A percentile compares a stretch with the other conserved stretches of the same genome.
Conservation (phyloP, 148 eudicot species). For the Nepenthes gracilis region DNA sequence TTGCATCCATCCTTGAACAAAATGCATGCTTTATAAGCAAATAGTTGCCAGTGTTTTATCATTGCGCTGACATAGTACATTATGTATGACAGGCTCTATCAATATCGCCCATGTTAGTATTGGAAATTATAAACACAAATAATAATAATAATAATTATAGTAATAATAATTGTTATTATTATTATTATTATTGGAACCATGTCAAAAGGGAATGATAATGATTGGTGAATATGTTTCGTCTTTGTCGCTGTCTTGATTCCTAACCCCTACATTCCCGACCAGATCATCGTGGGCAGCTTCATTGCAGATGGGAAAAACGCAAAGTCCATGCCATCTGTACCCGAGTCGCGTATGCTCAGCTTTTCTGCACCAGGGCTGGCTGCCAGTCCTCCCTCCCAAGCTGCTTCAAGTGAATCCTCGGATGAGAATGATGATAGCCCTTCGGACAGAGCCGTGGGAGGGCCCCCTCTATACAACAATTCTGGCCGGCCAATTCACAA, state of each 20-base stretch:
- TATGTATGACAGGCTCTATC: no score
- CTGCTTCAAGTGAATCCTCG: slow-evolving; percentile 39
- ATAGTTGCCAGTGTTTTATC: no score
- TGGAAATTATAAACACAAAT: no score
- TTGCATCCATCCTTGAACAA: no score
- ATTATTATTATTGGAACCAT: no score
- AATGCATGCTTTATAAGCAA: no score
- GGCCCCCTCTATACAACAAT: slow-evolving; percentile 16
- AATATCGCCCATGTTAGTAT: no score
- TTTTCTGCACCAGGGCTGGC: slow-evolving; percentile 22
- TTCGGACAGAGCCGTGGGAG: slow-evolving; percentile 9
- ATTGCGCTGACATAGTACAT: no score
- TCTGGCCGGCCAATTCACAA: slow-evolving; percentile 28
- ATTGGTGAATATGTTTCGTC: no score
- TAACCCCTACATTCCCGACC: neutral
- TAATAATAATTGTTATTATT: no score
- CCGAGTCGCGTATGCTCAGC: slow-evolving; percentile 12
- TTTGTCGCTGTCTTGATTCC: neutral
- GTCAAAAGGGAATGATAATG: no score
- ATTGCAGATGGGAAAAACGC: slow-evolving; percentile 43
- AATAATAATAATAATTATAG: no score
- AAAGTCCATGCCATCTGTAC: slow-evolving; percentile 27
- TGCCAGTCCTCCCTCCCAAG: slow-evolving; percentile 44
- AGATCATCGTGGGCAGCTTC: slow-evolving; percentile 65
- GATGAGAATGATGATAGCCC: slow-evolving; percentile 37